These are phyloP conservation scores for Aspergillus sp. DNA, from an alignment of 2,329 filamentous ascomycete species.

Conservation along the genomic window DNA sequence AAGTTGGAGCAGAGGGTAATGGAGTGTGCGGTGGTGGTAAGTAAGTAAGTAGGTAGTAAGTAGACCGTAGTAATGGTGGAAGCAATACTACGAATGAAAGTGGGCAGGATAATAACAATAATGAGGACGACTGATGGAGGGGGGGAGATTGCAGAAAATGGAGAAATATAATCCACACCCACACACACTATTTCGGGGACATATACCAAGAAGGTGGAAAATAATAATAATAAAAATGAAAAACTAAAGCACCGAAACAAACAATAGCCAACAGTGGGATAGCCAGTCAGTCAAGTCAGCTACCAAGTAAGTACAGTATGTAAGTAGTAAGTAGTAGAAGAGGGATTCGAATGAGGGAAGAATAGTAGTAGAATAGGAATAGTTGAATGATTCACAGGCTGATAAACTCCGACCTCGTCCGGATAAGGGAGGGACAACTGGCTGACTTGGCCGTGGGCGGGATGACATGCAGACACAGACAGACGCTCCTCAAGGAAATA, in stretches of 20 bases:
- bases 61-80: background rate
- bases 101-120: constrained; percentile 10
- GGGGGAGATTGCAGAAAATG: background rate
- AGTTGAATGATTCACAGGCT: background rate
- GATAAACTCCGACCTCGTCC: constrained; percentile 19
- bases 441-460: constrained; percentile 16
- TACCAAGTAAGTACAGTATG: too few species aligned
- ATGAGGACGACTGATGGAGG: constrained; percentile 3
- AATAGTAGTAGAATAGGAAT: background rate
- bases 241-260: constrained; percentile 3
- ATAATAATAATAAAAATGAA: constrained; percentile 17
- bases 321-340: background rate
- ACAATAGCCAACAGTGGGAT: background rate
- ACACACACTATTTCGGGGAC: too few species aligned
- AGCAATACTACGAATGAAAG: background rate
- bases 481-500: background rate
- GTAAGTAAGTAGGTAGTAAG: background rate
- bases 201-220: background rate
- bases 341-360: background rate
- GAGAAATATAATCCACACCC: background rate
- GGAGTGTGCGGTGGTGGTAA: constrained; percentile 6
- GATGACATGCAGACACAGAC: constrained; percentile 21
- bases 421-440: constrained; percentile 17
- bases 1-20: background rate
- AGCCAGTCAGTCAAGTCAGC: too few species aligned